Evolutionary conservation across 2,329 filamentous ascomycete genomes (phyloP).

Genomic region (Verticillium nubilum): DNA sequence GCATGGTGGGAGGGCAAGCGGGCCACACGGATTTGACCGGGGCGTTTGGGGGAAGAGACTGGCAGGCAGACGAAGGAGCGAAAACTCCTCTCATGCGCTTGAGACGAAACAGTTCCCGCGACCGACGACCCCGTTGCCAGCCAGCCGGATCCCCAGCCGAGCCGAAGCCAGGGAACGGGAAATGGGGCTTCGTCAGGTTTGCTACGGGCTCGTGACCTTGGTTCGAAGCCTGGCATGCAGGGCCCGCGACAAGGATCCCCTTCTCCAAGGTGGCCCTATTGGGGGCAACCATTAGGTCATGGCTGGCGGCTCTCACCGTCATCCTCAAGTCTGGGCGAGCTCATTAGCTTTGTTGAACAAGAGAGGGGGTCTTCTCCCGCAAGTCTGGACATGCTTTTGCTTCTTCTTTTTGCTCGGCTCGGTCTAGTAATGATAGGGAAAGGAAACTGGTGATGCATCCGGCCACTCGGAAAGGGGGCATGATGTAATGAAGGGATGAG

Average conservation of each 20-base stretch:
- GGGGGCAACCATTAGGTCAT: neutral
- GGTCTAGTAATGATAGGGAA: neutral
- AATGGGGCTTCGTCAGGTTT: neutral
- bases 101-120: neutral
- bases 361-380: neutral
- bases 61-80: neutral
- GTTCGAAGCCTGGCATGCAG: neutral
- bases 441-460: neutral
- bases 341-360: neutral
- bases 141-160: slow-evolving; percentile 2
- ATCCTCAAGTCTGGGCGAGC: neutral
- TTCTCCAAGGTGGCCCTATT: neutral
- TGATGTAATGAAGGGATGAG: neutral
- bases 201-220: neutral
- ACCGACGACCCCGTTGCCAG: neutral
- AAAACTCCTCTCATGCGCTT: neutral
- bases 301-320: neutral
- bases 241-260: neutral
- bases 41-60: neutral
- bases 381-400: neutral
- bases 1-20: neutral
- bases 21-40: neutral
- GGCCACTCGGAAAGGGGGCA: neutral
- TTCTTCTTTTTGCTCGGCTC: neutral
- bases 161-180: slow-evolving; percentile 1